phyloP scores from a whole-genome alignment of 2,329 filamentous ascomycete genomes.

The Huntiella savannae region DNA sequence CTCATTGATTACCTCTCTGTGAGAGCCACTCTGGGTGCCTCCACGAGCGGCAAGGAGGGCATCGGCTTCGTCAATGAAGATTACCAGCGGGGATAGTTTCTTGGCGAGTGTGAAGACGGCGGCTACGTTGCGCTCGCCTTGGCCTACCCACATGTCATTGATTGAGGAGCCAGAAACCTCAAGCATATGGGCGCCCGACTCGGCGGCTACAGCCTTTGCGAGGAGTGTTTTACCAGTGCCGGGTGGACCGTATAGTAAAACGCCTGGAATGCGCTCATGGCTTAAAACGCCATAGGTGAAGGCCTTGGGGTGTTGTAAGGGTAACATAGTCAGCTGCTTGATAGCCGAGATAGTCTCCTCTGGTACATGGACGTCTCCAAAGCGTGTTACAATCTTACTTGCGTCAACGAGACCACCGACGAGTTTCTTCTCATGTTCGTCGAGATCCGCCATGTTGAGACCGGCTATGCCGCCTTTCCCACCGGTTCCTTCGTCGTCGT shows the following conservation, averaged over 20 bases:
- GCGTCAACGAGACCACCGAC: constrained; percentile 67
- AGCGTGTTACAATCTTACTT: constrained; percentile 67
- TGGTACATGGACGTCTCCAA: constrained; percentile 69
- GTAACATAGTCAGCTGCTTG: constrained; percentile 74
- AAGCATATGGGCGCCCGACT: constrained; percentile 53
- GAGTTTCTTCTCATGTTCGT: constrained; percentile 65
- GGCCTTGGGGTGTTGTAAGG: constrained; percentile 74
- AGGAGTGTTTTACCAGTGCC: constrained; percentile 58
- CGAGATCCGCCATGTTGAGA: constrained; percentile 17
- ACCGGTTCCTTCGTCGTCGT: not conserved
- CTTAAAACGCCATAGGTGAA: constrained; percentile 89
- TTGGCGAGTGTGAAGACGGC: constrained; percentile 82
- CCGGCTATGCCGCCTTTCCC: too few relatives aligned
- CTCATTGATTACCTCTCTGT: constrained; percentile 87
- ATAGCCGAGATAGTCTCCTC: constrained; percentile 69
- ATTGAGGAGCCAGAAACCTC: constrained; percentile 82
- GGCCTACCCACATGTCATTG: constrained; percentile 91
- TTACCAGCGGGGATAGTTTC: constrained; percentile 77
- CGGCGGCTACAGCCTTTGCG: constrained; percentile 49
- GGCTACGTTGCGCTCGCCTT: constrained; percentile 88
- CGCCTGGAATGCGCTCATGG: constrained; percentile 75
- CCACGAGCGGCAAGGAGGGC: constrained; percentile 68
- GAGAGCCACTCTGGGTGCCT: constrained; percentile 43
- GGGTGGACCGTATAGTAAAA: constrained; percentile 73
- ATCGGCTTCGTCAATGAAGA: constrained; percentile 95